These are phyloP conservation scores for Diplogelasinospora grovesii DNA, from an alignment of 495 filamentous ascomycete species.

Conservation along the genomic window DNA sequence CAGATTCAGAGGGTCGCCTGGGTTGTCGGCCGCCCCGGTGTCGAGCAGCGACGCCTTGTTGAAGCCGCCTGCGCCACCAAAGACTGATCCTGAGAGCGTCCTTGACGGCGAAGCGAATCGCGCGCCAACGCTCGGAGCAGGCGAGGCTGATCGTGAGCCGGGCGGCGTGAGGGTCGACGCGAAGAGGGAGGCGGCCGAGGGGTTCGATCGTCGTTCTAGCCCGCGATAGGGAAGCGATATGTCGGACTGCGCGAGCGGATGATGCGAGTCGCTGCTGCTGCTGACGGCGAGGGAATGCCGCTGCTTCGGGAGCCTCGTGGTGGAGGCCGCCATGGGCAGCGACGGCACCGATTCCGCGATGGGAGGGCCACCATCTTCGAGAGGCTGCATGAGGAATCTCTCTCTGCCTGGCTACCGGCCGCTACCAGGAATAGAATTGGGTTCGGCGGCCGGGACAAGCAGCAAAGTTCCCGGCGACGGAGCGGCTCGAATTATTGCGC, in stretches of 20 bases:
- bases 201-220: conserved; percentile 40
- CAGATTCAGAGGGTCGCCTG: conserved; percentile 59
- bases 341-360: conserved; percentile 33
- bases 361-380: conserved; percentile 37
- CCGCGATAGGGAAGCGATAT: conserved; percentile 41
- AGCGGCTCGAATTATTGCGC: neutral
- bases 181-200: conserved; percentile 54
- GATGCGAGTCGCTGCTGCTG: conserved; percentile 4
- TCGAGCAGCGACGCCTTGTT: conserved; percentile 39
- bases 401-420: no score
- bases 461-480: no score
- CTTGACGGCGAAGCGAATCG: conserved; percentile 51
- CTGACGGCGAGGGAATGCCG: conserved; percentile 29
- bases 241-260: conserved; percentile 33
- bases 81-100: conserved; percentile 39
- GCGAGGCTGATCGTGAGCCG: conserved; percentile 52
- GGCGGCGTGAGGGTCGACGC: conserved; percentile 49
- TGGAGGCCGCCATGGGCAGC: conserved; percentile 35
- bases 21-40: conserved; percentile 43
- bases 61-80: conserved; percentile 33
- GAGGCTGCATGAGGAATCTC: conserved; percentile 39
- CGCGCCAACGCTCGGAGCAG: conserved; percentile 23
- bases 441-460: neutral
- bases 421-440: no score
- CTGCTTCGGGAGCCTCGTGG: conserved; percentile 28